A percentile compares a stretch with the other conserved stretches of the same genome.
Conservation (phyloP, 2,329 filamentous ascomycete species). For the Talaromyces funiculosus region DNA sequence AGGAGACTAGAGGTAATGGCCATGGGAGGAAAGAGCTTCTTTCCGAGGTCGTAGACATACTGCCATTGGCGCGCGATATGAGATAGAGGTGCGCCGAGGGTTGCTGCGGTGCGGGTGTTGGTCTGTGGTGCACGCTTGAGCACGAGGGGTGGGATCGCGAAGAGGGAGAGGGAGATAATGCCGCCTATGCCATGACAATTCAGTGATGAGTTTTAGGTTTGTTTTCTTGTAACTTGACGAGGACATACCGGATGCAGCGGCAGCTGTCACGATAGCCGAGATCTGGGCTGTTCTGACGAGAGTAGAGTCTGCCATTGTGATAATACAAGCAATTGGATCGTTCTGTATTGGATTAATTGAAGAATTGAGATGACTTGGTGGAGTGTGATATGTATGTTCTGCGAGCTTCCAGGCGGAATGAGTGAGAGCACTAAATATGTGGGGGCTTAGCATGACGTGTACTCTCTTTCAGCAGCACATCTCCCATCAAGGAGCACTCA, state of each 20-base stretch:
- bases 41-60: conserved; percentile 44
- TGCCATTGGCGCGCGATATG: conserved; percentile 29
- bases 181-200: conserved; percentile 19
- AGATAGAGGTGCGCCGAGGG: conserved; percentile 17
- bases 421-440: too few relatives aligned
- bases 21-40: conserved; percentile 49
- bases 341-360: background rate
- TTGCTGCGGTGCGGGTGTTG: background rate
- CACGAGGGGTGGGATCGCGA: conserved; percentile 24
- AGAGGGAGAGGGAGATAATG: conserved; percentile 24
- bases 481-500: background rate
- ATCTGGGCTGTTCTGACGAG: conserved; percentile 11
- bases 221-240: background rate
- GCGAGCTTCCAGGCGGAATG: too few relatives aligned
- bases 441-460: too few relatives aligned
- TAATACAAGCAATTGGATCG: background rate
- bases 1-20: conserved; percentile 49
- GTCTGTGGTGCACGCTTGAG: conserved; percentile 15
- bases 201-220: too few relatives aligned
- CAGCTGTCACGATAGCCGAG: conserved; percentile 12
- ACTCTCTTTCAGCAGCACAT: background rate
- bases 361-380: background rate
- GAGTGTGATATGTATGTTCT: background rate
- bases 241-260: conserved; percentile 13
- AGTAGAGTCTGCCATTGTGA: conserved; percentile 12